phyloP scores from a whole-genome alignment of 2,329 filamentous ascomycete species.

The Alternaria ventricosa region DNA sequence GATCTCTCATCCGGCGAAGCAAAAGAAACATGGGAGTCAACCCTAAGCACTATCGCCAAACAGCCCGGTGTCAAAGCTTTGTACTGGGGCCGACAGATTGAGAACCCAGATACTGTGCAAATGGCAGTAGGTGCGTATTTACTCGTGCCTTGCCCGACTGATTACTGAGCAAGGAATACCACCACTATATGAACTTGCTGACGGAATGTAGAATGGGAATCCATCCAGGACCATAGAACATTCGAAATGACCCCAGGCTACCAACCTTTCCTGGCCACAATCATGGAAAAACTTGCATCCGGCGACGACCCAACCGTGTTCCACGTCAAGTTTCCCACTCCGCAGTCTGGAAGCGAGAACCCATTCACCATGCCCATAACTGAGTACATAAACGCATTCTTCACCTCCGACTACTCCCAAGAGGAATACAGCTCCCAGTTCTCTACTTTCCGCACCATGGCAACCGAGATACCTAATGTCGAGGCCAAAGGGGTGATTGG shows the following conservation, averaged over 20 bases:
- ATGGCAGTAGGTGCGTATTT: slow-evolving; percentile 51
- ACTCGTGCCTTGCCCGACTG: slow-evolving; percentile 5
- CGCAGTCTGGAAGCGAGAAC: slow-evolving; percentile 18
- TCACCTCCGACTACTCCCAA: slow-evolving; percentile 42
- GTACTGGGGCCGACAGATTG: slow-evolving; percentile 49
- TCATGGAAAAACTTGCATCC: slow-evolving; percentile 37
- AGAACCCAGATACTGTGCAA: slow-evolving; percentile 47
- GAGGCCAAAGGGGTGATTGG: slow-evolving; percentile 35
- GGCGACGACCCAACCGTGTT: slow-evolving; percentile 31
- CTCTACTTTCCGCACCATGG: slow-evolving; percentile 47
- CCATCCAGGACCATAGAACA: slow-evolving; percentile 45
- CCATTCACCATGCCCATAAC: slow-evolving; percentile 55
- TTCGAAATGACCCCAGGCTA: slow-evolving; percentile 51
- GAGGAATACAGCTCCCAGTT: slow-evolving; percentile 39
- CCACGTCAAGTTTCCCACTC: slow-evolving; percentile 44
- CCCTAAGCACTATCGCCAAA: slow-evolving; percentile 42
- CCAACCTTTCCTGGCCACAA: slow-evolving; percentile 43
- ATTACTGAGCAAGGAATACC: background rate
- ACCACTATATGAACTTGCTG: background rate
- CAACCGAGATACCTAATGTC: slow-evolving; percentile 38
- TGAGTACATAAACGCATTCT: slow-evolving; percentile 57
- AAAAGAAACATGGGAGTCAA: slow-evolving; percentile 39
- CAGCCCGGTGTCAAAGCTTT: slow-evolving; percentile 48
- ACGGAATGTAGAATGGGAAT: slow-evolving; percentile 52
- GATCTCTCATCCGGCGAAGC: slow-evolving; percentile 32